A percentile compares a stretch with the other conserved stretches of the same genome.
phyloP scores from a whole-genome alignment of 108 stramenopile genomes.

The Discostella pseudostelligera region DNA sequence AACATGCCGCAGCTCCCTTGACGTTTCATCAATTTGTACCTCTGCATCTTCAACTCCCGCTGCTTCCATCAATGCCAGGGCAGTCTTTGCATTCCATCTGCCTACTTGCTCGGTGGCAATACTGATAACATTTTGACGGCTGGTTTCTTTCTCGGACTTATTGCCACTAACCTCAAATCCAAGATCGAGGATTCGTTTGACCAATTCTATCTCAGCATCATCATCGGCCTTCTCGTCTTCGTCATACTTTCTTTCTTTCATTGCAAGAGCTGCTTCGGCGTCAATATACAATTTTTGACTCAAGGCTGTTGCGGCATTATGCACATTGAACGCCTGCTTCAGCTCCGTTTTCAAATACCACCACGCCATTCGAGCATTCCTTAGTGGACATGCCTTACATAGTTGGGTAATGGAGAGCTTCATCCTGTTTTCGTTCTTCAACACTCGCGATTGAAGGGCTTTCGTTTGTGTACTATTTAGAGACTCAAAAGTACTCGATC shows the following conservation, averaged over 20 bases:
- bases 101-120: slow-evolving; percentile 62
- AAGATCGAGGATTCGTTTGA: slow-evolving; percentile 68
- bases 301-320: slow-evolving; percentile 55
- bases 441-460: slow-evolving; percentile 45
- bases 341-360: slow-evolving; percentile 64
- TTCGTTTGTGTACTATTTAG: slow-evolving; percentile 33
- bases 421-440: slow-evolving; percentile 58
- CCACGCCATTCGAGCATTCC: slow-evolving; percentile 78
- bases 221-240: slow-evolving; percentile 59
- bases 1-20: slow-evolving; percentile 70
- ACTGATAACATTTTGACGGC: slow-evolving; percentile 29
- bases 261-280: slow-evolving; percentile 52
- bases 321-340: slow-evolving; percentile 57
- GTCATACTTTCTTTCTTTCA: slow-evolving; percentile 56
- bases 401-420: slow-evolving; percentile 53
- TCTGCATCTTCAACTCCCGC: slow-evolving; percentile 74
- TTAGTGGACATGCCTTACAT: slow-evolving; percentile 59
- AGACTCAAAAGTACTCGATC: slow-evolving; percentile 15
- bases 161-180: slow-evolving; percentile 29
- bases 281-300: slow-evolving; percentile 55
- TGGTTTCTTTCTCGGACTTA: slow-evolving; percentile 19
- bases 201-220: slow-evolving; percentile 55
- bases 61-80: slow-evolving; percentile 72
- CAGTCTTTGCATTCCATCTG: slow-evolving; percentile 69
- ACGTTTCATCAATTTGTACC: slow-evolving; percentile 77